These are phyloP conservation scores for Hygrophila difformis DNA, from an alignment of 257 asterid species.

Conservation along the genomic window DNA sequence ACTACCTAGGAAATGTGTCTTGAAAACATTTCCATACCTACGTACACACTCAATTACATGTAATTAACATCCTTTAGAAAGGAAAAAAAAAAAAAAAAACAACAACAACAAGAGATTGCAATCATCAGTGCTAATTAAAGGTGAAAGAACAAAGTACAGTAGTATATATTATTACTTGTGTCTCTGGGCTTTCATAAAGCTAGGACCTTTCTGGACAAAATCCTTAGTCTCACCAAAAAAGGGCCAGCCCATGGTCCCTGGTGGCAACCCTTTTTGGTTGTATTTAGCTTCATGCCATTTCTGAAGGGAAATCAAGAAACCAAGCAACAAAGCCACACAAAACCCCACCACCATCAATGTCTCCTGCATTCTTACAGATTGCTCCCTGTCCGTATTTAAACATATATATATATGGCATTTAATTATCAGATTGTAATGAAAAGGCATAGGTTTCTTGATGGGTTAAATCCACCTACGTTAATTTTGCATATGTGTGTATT, in stretches of 20 bases:
- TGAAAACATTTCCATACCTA: constrained; percentile 76
- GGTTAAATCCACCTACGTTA: no score
- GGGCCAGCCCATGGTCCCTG: constrained; percentile 86
- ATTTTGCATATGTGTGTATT: no score
- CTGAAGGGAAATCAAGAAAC: no score
- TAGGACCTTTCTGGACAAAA: constrained; percentile 56
- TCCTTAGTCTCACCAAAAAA: constrained; percentile 59
- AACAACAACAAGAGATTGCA: no score
- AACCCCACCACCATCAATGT: no score
- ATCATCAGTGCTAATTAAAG: background rate
- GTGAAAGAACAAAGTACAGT: background rate
- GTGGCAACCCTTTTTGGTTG: constrained; percentile 64
- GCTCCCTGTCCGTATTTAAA: no score
- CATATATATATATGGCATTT: no score
- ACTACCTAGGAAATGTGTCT: constrained; percentile 75
- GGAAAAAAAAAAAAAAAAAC: background rate
- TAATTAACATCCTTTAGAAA: background rate
- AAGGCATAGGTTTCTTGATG: no score
- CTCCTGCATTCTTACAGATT: no score
- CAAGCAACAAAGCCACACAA: no score
- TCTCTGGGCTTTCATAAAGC: constrained; percentile 49
- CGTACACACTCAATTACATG: background rate
- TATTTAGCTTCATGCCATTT: no score
- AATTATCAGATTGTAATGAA: no score
- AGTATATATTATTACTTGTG: constrained; percentile 29